phyloP scores from a whole-genome alignment of 768 basidiomycete species.

The Leccinum sublutescens region DNA sequence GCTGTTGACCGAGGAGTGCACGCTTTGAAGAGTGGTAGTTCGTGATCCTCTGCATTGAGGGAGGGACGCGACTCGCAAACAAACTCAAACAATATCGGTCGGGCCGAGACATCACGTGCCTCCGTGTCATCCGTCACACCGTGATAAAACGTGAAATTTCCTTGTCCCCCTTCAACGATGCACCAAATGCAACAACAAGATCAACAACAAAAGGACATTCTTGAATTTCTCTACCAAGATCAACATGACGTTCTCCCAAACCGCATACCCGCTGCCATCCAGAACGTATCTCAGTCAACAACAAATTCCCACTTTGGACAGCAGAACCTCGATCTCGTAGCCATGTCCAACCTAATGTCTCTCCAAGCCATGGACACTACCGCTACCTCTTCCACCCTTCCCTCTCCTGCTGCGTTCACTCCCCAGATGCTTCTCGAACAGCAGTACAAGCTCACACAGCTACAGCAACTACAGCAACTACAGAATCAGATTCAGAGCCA shows the following conservation, averaged over 20 bases:
- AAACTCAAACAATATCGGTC: constrained; percentile 5
- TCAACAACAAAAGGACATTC: constrained; percentile 36
- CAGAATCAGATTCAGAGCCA: constrained; percentile 86
- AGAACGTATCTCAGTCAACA: constrained; percentile 10
- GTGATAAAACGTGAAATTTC: no score
- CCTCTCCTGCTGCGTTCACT: constrained; percentile 29
- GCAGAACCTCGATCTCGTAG: constrained; percentile 47
- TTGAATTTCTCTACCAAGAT: constrained; percentile 36
- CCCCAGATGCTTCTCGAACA: constrained; percentile 65
- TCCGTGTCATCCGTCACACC: not conserved
- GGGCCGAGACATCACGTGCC: not conserved
- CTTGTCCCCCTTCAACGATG: constrained; percentile 3
- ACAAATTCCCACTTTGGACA: constrained; percentile 18
- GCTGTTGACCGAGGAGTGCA: constrained; percentile 53
- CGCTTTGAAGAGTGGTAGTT: constrained; percentile 55
- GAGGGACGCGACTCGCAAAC: not conserved
- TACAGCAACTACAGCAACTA: constrained; percentile 74
- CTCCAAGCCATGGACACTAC: constrained; percentile 42
- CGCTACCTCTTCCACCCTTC: not conserved
- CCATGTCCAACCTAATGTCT: constrained; percentile 48
- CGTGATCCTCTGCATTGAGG: constrained; percentile 30
- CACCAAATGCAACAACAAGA: constrained; percentile 26
- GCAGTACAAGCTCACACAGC: constrained; percentile 73
- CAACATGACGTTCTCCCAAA: not conserved
- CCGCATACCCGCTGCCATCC: constrained; percentile 9